Conservation (phyloP, 768 basidiomycete genomes). For the Cyathus striatus region DNA sequence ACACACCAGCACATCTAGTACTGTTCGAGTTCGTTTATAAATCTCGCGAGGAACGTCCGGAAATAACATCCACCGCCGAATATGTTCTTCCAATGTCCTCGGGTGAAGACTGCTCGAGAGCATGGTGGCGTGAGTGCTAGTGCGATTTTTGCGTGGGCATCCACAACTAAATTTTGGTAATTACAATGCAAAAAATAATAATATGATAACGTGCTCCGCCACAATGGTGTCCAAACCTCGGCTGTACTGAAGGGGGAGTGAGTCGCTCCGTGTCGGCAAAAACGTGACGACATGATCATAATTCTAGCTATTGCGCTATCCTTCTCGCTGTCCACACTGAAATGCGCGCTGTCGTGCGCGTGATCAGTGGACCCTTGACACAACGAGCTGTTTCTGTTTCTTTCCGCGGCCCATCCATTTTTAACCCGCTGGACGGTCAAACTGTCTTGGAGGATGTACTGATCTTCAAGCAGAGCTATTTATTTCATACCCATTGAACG, state of each 20-base stretch:
- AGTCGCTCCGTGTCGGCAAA: no score
- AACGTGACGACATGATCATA: no score
- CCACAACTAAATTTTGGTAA: not conserved
- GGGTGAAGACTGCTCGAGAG: slow-evolving; percentile 2
- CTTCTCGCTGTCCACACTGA: not conserved
- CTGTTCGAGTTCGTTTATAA: not conserved
- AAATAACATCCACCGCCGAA: slow-evolving; percentile 8
- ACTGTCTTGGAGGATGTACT: no score
- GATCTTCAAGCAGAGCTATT: no score
- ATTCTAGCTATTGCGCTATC: not conserved
- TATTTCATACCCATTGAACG: no score
- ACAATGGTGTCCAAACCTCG: not conserved
- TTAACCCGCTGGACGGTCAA: no score
- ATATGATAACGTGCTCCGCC: not conserved
- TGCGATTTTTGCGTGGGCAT: not conserved
- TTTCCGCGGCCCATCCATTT: not conserved
- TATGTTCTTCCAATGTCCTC: slow-evolving; percentile 2
- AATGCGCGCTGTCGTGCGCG: not conserved
- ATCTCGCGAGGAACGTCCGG: slow-evolving; percentile 6
- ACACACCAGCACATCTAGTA: not conserved
- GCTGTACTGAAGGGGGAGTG: not conserved
- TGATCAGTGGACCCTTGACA: not conserved
- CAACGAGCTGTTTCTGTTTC: not conserved
- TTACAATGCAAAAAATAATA: not conserved
- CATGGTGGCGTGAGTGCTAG: slow-evolving; percentile 7